Percentiles rank a stretch among this genome's conserved stretches.
Evolutionary conservation across 192 early-diverging fungal species (phyloP).

Genomic region (Rhizophagus sp.): DNA sequence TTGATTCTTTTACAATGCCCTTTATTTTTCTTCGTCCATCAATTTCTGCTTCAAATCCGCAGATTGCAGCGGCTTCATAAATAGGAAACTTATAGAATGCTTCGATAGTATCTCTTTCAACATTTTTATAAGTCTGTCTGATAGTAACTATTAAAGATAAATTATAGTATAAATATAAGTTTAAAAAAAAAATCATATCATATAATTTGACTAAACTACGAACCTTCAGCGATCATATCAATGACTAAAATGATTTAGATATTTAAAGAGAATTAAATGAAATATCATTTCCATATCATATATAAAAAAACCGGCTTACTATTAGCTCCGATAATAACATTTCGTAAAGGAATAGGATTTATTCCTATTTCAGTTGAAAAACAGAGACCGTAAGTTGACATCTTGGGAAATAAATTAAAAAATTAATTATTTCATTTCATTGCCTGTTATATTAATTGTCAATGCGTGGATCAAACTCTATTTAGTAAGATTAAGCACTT

Average conservation of each 20-base stretch:
- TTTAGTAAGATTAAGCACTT: too few species aligned
- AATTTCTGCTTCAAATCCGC: constrained; percentile 27
- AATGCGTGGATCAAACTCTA: too few species aligned
- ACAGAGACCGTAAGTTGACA: too few species aligned
- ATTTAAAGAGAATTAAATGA: not conserved
- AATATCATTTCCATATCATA: not conserved
- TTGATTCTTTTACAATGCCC: constrained; percentile 14
- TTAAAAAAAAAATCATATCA: too few species aligned
- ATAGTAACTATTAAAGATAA: not conserved
- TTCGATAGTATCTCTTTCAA: constrained; percentile 20
- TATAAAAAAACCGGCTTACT: not conserved
- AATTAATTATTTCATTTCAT: too few species aligned
- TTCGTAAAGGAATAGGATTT: constrained; percentile 19
- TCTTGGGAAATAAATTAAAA: too few species aligned
- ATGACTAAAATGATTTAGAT: constrained; percentile 2
- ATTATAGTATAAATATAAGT: not conserved
- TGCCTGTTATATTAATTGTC: too few species aligned
- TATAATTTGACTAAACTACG: not conserved
- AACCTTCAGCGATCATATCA: constrained; percentile 31
- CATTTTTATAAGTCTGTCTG: constrained; percentile 17
- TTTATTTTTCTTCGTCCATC: constrained; percentile 19
- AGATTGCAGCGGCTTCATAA: constrained; percentile 23
- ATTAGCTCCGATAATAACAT: constrained; percentile 18
- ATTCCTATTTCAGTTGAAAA: not conserved
- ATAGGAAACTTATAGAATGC: constrained; percentile 21